phyloP scores from a whole-genome alignment of 2,329 filamentous ascomycete genomes.

The Fusarium sp. region DNA sequence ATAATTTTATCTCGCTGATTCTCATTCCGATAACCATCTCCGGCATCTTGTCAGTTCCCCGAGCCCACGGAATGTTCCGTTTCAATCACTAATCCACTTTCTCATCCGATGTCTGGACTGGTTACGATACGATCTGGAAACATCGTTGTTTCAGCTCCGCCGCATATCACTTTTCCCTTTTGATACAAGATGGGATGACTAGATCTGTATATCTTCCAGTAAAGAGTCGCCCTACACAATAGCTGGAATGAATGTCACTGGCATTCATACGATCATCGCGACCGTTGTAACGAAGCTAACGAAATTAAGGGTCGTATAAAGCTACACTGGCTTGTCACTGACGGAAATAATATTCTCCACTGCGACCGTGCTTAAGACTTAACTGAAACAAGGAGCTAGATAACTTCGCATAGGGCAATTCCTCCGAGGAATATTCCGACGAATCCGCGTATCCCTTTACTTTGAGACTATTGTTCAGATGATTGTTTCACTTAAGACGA shows the following conservation, averaged over 20 bases:
- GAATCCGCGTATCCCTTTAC: not conserved
- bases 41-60: no score
- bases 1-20: no score
- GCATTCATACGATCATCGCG: no score
- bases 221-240: rapidly evolving
- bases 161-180: rapidly evolving
- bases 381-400: not conserved
- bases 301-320: not conserved
- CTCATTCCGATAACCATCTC: no score
- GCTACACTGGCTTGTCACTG: not conserved
- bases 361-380: not conserved
- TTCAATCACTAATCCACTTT: not conserved
- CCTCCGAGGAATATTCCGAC: not conserved
- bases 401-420: not conserved
- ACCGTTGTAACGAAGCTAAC: not conserved
- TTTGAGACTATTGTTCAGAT: not conserved
- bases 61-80: no score
- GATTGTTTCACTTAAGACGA: no score
- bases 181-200: not conserved
- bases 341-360: not conserved
- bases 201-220: not conserved
- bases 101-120: not conserved
- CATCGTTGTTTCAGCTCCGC: rapidly evolving
- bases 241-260: rapidly evolving
- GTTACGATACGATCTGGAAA: not conserved